A percentile compares a stretch with the other conserved stretches of the same genome.
These are phyloP conservation scores for Nitzschia sp. DNA, from an alignment of 108 stramenopile genomes.

Conservation along the genomic window DNA sequence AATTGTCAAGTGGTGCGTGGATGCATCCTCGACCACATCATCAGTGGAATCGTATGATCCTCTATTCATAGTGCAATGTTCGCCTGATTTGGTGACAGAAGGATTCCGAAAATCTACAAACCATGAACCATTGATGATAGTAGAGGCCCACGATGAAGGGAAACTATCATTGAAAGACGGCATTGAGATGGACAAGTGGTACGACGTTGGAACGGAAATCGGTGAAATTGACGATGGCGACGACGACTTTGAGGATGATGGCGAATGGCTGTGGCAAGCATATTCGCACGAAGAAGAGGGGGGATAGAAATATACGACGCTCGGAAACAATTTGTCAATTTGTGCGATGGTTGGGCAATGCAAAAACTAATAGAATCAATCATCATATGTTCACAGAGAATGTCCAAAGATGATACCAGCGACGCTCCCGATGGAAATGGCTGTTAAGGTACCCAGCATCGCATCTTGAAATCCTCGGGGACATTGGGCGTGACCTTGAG, in stretches of 20 bases:
- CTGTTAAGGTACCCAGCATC: neutral
- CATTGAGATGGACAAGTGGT: conserved; percentile 22
- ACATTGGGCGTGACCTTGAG: neutral
- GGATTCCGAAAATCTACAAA: conserved; percentile 24
- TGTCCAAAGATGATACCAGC: neutral
- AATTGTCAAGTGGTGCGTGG: conserved; percentile 18
- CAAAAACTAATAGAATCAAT: too few relatives aligned
- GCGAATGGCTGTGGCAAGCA: conserved; percentile 46
- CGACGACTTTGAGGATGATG: conserved; percentile 11
- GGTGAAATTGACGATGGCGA: conserved; percentile 31
- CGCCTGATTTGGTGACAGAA: conserved; percentile 31
- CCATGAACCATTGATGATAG: conserved; percentile 31
- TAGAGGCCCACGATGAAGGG: conserved; percentile 42
- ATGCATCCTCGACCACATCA: neutral
- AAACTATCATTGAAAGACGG: neutral
- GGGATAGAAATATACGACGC: neutral
- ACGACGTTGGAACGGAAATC: conserved; percentile 20
- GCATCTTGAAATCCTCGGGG: neutral
- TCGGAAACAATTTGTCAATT: neutral
- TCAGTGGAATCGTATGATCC: conserved; percentile 30
- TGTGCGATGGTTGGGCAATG: too few relatives aligned
- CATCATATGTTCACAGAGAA: too few relatives aligned
- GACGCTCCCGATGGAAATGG: conserved; percentile 6
- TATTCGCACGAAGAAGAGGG: conserved; percentile 20
- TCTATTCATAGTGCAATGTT: conserved; percentile 34